Evolutionary conservation across 139 green algal species (phyloP), one percentile per base, ranked within the genome.

Genomic region (Chlamydomonas asymmetrica): DNA sequence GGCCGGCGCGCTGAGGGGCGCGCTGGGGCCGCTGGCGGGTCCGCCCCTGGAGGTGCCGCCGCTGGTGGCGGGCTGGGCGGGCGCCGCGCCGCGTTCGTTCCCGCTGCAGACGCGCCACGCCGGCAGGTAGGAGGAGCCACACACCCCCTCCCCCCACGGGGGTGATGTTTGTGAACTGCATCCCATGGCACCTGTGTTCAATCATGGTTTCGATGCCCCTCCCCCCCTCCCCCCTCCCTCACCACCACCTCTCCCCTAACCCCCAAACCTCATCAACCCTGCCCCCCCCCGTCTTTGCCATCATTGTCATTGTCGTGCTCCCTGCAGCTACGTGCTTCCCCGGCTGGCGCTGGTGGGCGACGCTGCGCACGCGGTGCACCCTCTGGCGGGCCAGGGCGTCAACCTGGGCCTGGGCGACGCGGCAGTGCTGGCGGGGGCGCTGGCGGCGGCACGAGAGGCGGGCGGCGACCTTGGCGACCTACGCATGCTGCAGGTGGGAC

Each of bases 321-420:
- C 5, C 29, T 43, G 56, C 76, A 93, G 90, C 70, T 97, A 94
- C 76, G 84, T 90, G 22, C 78, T 79, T 37, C 85, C 88, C 1
- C 76, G 93, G 0, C 71, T 97, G 18, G 93, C 89, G 0, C 84
- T 97, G 40, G 81, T 97, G 7, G 93, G 93, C 23, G 92, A 95
- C 77, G 90, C 93, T 1, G 92, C 92, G 4, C 93, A 96, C 71
- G 78, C 85, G 0, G 82, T 96, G 38, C 91, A 97, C 65, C 90
- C 90, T 0, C 59, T 97, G 66, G 91, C 90, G 2, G 90, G 93
- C 4, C 89, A 95, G 69, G 91, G 91, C 1, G 86, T 92, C 5
- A 97, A 97, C 78, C 86, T 97, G 49, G 92, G 93, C 22, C 82
- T 97, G 45, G 90, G 74, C 0, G 93, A 97, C 68, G 91, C 88